A percentile compares a stretch with the other conserved stretches of the same genome.
Conservation (phyloP, 768 basidiomycete species). For the Tylopilus rubrobrunneus region DNA sequence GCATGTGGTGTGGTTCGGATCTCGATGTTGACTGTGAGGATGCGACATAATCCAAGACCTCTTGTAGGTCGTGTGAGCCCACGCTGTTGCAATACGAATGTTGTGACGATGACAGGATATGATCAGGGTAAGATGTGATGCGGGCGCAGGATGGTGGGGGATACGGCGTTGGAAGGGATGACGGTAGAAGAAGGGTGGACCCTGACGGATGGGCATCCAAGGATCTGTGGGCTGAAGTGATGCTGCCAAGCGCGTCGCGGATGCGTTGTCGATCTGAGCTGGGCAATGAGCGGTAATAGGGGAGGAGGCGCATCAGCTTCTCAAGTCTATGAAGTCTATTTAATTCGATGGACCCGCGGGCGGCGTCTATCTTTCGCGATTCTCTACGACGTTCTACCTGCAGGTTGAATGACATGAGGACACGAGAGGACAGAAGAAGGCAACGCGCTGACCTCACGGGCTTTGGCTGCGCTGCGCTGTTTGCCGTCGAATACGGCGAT, state of each 20-base stretch:
- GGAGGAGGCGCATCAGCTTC: constrained; percentile 38
- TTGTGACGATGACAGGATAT: not conserved
- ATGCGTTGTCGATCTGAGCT: constrained; percentile 27
- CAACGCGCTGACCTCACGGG: constrained; percentile 53
- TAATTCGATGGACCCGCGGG: constrained; percentile 55
- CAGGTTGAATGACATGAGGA: constrained; percentile 1
- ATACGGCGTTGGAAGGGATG: not conserved
- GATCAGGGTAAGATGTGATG: constrained; percentile 9
- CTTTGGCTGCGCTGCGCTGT: constrained; percentile 62
- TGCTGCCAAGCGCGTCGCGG: constrained; percentile 21
- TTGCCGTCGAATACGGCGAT: constrained; percentile 83
- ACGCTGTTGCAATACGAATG: constrained; percentile 5
- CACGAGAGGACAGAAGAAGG: not conserved
- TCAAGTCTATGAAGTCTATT: constrained; percentile 54
- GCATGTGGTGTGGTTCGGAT: constrained; percentile 12
- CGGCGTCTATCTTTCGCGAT: constrained; percentile 42
- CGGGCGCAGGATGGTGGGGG: constrained; percentile 1
- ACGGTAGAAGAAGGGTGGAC: constrained; percentile 9
- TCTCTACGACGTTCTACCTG: constrained; percentile 57
- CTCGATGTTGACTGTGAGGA: constrained; percentile 10
- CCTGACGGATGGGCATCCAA: constrained; percentile 17
- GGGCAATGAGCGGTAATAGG: constrained; percentile 35
- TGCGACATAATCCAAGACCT: constrained; percentile 6
- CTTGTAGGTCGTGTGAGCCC: constrained; percentile 12
- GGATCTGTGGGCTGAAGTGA: constrained; percentile 7